These are phyloP conservation scores for Hypomontagnella monticulosa DNA, from an alignment of 495 filamentous ascomycete genomes.

Conservation along the genomic window DNA sequence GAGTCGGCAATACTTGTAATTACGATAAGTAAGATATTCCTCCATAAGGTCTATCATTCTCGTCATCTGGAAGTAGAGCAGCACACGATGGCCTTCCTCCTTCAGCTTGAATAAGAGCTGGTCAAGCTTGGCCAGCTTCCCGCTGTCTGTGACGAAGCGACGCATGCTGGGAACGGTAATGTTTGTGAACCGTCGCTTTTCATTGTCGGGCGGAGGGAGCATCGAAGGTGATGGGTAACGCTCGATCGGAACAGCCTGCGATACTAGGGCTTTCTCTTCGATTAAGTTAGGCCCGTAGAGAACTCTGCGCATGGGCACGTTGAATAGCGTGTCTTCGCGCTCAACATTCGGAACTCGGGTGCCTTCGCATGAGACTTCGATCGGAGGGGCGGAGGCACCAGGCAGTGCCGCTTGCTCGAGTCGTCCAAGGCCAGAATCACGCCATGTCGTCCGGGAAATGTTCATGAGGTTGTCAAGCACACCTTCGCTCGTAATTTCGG, in stretches of 20 bases:
- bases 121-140: conserved; percentile 93
- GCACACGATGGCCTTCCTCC: conserved; percentile 89
- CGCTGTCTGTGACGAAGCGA: conserved; percentile 96
- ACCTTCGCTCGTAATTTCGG: conserved; percentile 77
- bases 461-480: conserved; percentile 80
- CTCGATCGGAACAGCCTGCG: conserved; percentile 69
- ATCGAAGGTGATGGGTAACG: conserved; percentile 70
- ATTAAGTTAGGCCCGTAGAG: conserved; percentile 72
- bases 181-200: conserved; percentile 83
- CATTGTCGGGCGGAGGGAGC: conserved; percentile 78
- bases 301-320: conserved; percentile 73
- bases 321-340: conserved; percentile 81
- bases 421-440: conserved; percentile 72
- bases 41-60: conserved; percentile 99
- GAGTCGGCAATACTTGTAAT: conserved; percentile 97
- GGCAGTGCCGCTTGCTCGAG: conserved; percentile 84
- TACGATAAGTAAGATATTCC: conserved; percentile 97
- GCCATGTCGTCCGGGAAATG: conserved; percentile 73
- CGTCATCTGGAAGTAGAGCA: conserved; percentile 99
- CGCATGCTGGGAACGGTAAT: conserved; percentile 98
- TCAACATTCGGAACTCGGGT: conserved; percentile 73
- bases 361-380: conserved; percentile 75
- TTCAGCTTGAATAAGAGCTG: conserved; percentile 87
- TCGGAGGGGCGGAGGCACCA: conserved; percentile 84
- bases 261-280: conserved; percentile 78